Conservation (phyloP, 192 early-diverging fungal species). For the Coemansia sp. region DNA sequence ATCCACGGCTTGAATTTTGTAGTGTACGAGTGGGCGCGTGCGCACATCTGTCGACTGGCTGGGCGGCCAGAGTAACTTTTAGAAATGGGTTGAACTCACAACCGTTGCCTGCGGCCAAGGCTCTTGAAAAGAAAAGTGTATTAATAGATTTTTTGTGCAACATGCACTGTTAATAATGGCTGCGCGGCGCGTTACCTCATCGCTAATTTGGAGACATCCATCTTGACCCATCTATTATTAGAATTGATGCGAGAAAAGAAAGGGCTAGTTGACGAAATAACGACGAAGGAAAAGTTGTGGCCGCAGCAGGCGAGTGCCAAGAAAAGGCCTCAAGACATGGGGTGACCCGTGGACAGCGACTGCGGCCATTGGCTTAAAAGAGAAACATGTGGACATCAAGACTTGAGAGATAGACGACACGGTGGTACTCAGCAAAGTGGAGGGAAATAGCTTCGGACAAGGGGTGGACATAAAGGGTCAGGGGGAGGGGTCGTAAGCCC, state of each 20-base stretch:
- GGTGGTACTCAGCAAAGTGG: neutral
- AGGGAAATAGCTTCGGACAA: neutral
- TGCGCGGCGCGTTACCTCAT: neutral
- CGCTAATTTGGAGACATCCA: neutral
- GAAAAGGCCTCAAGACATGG: conserved; percentile 10
- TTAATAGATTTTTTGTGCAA: neutral
- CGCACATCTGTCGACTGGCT: conserved; percentile 40
- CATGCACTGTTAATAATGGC: neutral
- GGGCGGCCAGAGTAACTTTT: conserved; percentile 22
- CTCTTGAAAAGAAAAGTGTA: neutral
- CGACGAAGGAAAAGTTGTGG: neutral
- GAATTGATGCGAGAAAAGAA: neutral
- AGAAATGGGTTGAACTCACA: neutral
- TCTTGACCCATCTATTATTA: neutral
- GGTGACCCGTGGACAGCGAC: neutral
- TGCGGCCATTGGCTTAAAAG: neutral
- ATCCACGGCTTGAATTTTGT: conserved; percentile 84
- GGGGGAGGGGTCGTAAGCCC: neutral
- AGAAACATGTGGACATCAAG: neutral
- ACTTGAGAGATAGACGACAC: neutral
- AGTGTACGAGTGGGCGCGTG: conserved; percentile 68
- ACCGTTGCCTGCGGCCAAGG: neutral
- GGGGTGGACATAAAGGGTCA: neutral
- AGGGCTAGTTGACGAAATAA: neutral
- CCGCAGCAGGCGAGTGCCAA: conserved; percentile 2